Conservation (phyloP, 768 basidiomycete genomes). For the Leccinum uliginosum region DNA sequence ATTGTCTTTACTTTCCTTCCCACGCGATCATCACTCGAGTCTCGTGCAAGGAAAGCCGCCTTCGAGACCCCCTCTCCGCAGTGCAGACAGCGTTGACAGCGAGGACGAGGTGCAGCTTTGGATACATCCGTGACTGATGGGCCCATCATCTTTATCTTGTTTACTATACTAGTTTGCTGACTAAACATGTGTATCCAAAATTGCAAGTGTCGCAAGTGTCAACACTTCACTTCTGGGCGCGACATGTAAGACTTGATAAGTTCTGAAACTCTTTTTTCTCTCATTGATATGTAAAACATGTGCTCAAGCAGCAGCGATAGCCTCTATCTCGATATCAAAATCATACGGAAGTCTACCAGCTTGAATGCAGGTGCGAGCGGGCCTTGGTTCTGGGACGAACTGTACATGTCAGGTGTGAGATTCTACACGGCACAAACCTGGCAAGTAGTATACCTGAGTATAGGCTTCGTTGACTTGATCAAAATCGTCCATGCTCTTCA, state of each 20-base stretch:
- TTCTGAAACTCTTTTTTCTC: too few relatives aligned
- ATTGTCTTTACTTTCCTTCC: slow-evolving; percentile 10
- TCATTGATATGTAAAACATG: not conserved
- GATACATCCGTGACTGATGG: slow-evolving; percentile 12
- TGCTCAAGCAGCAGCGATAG: slow-evolving; percentile 41
- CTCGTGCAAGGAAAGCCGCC: not conserved
- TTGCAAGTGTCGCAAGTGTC: too few relatives aligned
- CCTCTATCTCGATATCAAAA: slow-evolving; percentile 72
- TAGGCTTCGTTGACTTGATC: slow-evolving; percentile 54
- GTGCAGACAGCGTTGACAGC: not conserved
- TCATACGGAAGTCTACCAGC: slow-evolving; percentile 63
- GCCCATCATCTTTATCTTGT: too few relatives aligned
- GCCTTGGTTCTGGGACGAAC: slow-evolving; percentile 55
- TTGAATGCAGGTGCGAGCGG: slow-evolving; percentile 73
- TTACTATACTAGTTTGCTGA: too few relatives aligned
- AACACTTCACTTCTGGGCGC: too few relatives aligned
- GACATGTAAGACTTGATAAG: too few relatives aligned
- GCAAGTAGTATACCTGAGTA: slow-evolving; percentile 40
- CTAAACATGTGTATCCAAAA: too few relatives aligned
- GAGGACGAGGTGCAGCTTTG: slow-evolving; percentile 14
- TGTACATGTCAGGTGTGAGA: slow-evolving; percentile 13
- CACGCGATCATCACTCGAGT: not conserved
- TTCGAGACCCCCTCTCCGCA: not conserved
- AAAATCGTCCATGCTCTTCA: slow-evolving; percentile 59
- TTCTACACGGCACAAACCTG: not conserved